These are phyloP conservation scores for Cytospora paraplurivora DNA, from an alignment of 2,329 filamentous ascomycete species.

Conservation along the genomic window DNA sequence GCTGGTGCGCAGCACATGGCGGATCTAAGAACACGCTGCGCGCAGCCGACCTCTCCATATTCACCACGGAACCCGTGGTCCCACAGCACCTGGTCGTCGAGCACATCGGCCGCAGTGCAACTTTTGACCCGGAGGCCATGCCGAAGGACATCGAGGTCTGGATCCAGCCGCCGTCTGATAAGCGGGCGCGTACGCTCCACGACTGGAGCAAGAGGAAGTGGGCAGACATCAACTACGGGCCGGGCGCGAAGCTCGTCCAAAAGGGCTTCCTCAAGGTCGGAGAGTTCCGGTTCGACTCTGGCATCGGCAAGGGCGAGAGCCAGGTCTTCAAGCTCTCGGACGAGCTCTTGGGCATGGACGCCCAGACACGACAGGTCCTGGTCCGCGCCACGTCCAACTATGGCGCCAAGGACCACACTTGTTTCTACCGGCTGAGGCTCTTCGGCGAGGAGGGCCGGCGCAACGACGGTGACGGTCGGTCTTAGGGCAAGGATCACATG, in stretches of 20 bases:
- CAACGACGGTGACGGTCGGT: not conserved
- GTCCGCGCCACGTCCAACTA: conserved; percentile 61
- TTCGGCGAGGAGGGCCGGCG: conserved; percentile 48
- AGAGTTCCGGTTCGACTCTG: conserved; percentile 54
- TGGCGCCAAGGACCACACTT: conserved; percentile 60
- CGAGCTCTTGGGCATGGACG: conserved; percentile 50
- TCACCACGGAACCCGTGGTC: conserved; percentile 59
- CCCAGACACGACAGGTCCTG: conserved; percentile 54
- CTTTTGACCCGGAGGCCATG: conserved; percentile 61
- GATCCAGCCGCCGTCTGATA: conserved; percentile 56
- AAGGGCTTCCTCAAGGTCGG: conserved; percentile 58
- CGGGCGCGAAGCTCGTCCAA: conserved; percentile 36
- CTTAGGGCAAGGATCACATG: not conserved
- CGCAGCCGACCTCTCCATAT: conserved; percentile 66
- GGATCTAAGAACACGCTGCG: conserved; percentile 48
- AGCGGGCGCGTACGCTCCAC: conserved; percentile 43
- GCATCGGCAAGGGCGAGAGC: conserved; percentile 42
- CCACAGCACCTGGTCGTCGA: conserved; percentile 73
- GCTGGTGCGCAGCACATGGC: conserved; percentile 72
- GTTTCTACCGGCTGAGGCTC: conserved; percentile 64
- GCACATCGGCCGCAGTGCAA: conserved; percentile 65
- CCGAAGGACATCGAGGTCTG: conserved; percentile 73
- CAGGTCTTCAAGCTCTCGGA: conserved; percentile 57
- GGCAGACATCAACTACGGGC: conserved; percentile 34
- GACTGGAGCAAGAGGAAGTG: conserved; percentile 49